Percentiles rank a stretch among this genome's conserved stretches.
Conservation (phyloP, 805 yeast genomes). For the Kodamaea sagamina region DNA sequence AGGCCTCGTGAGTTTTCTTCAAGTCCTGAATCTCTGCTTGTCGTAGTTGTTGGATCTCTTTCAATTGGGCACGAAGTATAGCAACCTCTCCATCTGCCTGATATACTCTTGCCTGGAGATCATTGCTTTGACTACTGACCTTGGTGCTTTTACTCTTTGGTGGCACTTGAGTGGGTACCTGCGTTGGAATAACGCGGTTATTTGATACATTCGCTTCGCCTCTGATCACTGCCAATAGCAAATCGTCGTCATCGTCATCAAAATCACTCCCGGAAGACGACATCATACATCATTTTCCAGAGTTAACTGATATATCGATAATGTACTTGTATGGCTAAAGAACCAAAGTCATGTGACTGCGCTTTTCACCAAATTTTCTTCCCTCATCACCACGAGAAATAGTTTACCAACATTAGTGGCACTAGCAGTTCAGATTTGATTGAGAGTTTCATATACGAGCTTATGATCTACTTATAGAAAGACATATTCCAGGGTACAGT, state of each 20-base stretch:
- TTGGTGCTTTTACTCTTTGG: not conserved
- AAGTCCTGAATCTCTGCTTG: constrained; percentile 38
- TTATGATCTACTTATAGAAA: constrained; percentile 13
- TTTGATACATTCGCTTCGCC: constrained; percentile 18
- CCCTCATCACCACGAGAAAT: constrained; percentile 10
- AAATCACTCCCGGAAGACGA: constrained; percentile 30
- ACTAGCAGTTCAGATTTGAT: no score
- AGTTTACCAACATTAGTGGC: no score
- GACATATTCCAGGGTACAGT: constrained; percentile 1
- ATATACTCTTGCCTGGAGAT: constrained; percentile 15
- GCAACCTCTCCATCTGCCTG: constrained; percentile 80
- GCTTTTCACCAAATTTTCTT: constrained; percentile 3
- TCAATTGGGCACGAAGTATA: constrained; percentile 66
- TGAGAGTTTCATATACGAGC: not conserved
- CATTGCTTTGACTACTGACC: not conserved
- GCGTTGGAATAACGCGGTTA: constrained; percentile 14
- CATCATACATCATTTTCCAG: constrained; percentile 1
- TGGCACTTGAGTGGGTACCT: constrained; percentile 8
- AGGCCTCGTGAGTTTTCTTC: constrained; percentile 18
- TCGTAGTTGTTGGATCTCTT: constrained; percentile 44
- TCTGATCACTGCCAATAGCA: constrained; percentile 48
- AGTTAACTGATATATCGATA: not conserved
- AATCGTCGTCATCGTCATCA: constrained; percentile 47
- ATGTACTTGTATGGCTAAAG: not conserved
- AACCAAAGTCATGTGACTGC: not conserved